Evolutionary conservation across 148 eudicot species (phyloP), one percentile per base, ranked within the genome.

Genomic region (Polygonum aviculare): DNA sequence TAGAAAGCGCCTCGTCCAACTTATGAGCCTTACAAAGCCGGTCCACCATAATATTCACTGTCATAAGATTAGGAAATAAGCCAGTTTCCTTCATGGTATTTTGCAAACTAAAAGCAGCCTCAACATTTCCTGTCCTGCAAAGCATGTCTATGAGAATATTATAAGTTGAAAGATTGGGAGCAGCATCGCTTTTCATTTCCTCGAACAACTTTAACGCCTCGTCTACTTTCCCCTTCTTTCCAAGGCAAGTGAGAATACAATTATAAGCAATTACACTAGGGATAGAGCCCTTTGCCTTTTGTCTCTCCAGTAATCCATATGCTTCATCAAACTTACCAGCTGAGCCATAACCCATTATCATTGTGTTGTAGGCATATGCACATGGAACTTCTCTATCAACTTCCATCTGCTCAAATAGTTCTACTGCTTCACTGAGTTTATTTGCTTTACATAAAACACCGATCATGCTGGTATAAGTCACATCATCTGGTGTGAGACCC

Each of bases 271-370:
- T 87, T 67, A 95, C 97, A 84, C 89, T 90, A 4, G 97, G 94
- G 59, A 95, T 90, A 38, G 90, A 90, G 47, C 97, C 97, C 81
- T 83, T 95, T 75, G 72, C 82, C 74, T 83, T 95, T 87, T 95
- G 98, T 76, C 89, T 89, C 77, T 95, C 97, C 2, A 95, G 92
- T 76, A 92, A 85, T 54, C 62, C 74, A 75, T 87, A 92, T 5
- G 97, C 97, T 82, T 95, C 91, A 57, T 87, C 85, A 74, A 95
- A 95, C 82, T 76, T 92, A 74, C 98, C 98, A 59, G 86, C 89
- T 12, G 88, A 85, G 55, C 97, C 98, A 79, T 92, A 95, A 39
- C 97, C 98, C 98, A 95, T 95, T 60, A 95, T 89, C 97, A 95
- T 89, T 36, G 98, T 95, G 85, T 82, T 92, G 86, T 95, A 95